Conservation (phyloP, 257 asterid genomes). For the Nicotiana paniculata region DNA sequence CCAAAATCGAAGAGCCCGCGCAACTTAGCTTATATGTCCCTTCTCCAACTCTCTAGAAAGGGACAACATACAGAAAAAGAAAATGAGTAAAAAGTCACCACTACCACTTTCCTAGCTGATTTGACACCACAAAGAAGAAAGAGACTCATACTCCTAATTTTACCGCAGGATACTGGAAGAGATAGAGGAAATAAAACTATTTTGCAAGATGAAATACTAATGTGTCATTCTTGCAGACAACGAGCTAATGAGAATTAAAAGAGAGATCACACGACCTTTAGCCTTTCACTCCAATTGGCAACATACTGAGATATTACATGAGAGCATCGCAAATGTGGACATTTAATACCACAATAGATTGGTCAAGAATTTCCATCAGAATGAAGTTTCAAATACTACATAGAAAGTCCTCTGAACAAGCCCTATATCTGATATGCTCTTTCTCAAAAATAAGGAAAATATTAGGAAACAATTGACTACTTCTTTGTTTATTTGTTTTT, state of each 20-base stretch:
- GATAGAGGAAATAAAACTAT: not conserved
- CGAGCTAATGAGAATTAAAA: not conserved
- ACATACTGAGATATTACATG: not conserved
- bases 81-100: not conserved
- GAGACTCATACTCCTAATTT: not conserved
- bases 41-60: not conserved
- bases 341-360: not conserved
- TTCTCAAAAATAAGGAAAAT: not conserved
- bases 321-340: not conserved
- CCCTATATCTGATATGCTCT: not conserved
- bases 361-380: not conserved
- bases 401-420: not conserved
- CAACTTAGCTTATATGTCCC: not conserved
- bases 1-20: too few relatives aligned
- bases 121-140: not conserved
- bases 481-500: too few relatives aligned
- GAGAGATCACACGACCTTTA: not conserved
- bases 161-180: not conserved
- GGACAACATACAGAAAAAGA: not conserved
- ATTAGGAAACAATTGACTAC: not conserved
- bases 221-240: not conserved
- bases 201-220: not conserved
- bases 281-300: not conserved
- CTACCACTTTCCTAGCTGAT: constrained; percentile 2
- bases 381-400: not conserved